These are phyloP conservation scores for Stagonosporopsis cucurbitacearum DNA, from an alignment of 2,329 filamentous ascomycete genomes.

Conservation along the genomic window DNA sequence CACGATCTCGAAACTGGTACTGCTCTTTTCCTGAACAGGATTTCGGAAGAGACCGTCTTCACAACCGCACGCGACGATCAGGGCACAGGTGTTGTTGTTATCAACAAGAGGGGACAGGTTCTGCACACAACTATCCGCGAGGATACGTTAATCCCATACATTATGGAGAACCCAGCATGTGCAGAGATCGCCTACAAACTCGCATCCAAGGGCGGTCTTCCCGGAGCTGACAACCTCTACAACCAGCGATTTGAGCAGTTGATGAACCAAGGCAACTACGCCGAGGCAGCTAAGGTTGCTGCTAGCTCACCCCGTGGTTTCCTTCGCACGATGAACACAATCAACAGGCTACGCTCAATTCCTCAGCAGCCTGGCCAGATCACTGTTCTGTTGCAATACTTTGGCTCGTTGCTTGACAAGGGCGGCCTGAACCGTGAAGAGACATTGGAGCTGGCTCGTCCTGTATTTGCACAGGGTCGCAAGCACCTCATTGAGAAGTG, in stretches of 20 bases:
- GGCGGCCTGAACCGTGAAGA: slow-evolving; percentile 90
- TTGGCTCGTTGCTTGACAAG: slow-evolving; percentile 96
- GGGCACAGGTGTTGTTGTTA: slow-evolving; percentile 86
- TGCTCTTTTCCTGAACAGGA: slow-evolving; percentile 99
- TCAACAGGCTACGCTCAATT: slow-evolving; percentile 91
- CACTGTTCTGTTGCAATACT: slow-evolving; percentile 95
- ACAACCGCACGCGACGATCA: slow-evolving; percentile 85
- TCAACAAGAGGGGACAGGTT: slow-evolving; percentile 97
- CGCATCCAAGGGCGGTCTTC: slow-evolving; percentile 89
- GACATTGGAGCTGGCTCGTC: slow-evolving; percentile 89
- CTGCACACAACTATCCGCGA: slow-evolving; percentile 94
- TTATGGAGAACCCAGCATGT: slow-evolving; percentile 95
- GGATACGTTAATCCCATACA: slow-evolving; percentile 86
- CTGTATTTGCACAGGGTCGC: slow-evolving; percentile 89
- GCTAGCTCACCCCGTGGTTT: slow-evolving; percentile 97
- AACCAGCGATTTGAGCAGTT: slow-evolving; percentile 91
- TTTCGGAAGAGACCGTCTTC: slow-evolving; percentile 99
- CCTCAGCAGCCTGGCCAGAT: slow-evolving; percentile 83
- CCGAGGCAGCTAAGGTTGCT: slow-evolving; percentile 91
- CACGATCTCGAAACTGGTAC: slow-evolving; percentile 96
- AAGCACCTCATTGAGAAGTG: slow-evolving; percentile 98
- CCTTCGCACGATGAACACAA: slow-evolving; percentile 90
- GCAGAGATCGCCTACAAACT: slow-evolving; percentile 93
- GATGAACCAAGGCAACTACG: slow-evolving; percentile 78
- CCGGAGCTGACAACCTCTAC: slow-evolving; percentile 93